phyloP scores from a whole-genome alignment of 352 stramenopile species.

The Pythium aphanidermatum region DNA sequence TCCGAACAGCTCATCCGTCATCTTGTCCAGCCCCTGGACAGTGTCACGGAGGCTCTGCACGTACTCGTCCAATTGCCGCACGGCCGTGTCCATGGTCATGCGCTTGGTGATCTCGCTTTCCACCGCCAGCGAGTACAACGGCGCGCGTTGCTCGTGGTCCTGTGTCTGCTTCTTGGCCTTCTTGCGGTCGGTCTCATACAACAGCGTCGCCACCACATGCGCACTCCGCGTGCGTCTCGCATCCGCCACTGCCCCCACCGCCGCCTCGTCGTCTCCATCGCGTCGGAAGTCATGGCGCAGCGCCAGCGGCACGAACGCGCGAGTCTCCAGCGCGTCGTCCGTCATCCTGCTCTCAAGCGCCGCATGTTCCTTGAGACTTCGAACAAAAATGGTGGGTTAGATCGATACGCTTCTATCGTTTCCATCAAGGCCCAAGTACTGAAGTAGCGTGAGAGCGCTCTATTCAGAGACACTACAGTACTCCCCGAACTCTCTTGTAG shows the following conservation, averaged over 20 bases:
- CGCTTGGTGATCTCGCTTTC: constrained; percentile 48
- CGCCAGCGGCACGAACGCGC: constrained; percentile 13
- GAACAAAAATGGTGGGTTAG: too few relatives aligned
- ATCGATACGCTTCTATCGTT: too few relatives aligned
- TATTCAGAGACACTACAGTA: too few relatives aligned
- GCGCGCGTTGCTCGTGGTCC: constrained; percentile 1
- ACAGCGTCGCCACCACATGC: constrained; percentile 29
- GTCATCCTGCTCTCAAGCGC: too few relatives aligned
- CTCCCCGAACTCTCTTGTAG: too few relatives aligned
- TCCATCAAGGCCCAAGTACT: too few relatives aligned
- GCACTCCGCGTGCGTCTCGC: constrained; percentile 53
- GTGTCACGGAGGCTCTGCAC: constrained; percentile 25
- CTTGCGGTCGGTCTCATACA: constrained; percentile 8
- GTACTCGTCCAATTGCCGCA: constrained; percentile 33
- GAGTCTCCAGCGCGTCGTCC: too few relatives aligned
- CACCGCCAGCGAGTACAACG: constrained; percentile 46
- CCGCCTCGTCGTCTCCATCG: constrained; percentile 11
- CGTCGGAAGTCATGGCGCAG: constrained; percentile 40
- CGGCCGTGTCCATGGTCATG: constrained; percentile 40
- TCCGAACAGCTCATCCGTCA: constrained; percentile 3
- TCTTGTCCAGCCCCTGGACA: constrained; percentile 8
- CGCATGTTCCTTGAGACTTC: too few relatives aligned
- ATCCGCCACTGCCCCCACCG: constrained; percentile 7
- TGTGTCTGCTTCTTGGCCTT: neutral
- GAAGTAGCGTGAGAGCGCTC: too few relatives aligned